Percentiles rank a stretch among this genome's conserved stretches.
phyloP scores from a whole-genome alignment of 2,329 filamentous ascomycete genomes.

The Neopestalotiopsis clavispora region DNA sequence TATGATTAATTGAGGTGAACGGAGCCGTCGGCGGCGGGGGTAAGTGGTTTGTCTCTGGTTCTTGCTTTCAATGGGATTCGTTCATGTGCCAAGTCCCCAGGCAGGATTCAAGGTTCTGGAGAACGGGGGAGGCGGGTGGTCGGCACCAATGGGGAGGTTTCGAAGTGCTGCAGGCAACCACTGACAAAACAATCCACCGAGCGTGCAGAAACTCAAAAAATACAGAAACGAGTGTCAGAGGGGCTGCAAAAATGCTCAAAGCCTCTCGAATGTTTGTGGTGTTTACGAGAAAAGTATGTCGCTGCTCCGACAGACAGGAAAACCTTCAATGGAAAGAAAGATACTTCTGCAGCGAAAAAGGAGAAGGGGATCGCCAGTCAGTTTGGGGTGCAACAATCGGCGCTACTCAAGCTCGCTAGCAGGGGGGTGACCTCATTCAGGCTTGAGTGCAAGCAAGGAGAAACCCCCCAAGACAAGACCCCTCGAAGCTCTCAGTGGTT shows the following conservation, averaged over 20 bases:
- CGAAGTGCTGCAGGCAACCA: not conserved
- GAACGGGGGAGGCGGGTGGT: not conserved
- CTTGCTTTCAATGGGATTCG: not conserved
- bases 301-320: not conserved
- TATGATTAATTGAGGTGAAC: not conserved
- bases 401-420: not conserved
- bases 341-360: slow-evolving; percentile 6
- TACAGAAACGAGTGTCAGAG: not conserved
- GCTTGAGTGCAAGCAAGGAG: not conserved
- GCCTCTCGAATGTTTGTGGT: not conserved
- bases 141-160: not conserved
- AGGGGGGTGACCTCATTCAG: not conserved
- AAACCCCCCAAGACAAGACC: not conserved
- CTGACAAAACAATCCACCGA: not conserved
- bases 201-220: not conserved
- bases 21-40: not conserved
- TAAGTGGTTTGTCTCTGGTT: not conserved
- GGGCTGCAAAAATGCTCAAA: not conserved
- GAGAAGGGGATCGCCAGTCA: slow-evolving; percentile 9
- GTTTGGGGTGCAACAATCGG: not conserved
- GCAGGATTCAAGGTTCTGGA: not conserved
- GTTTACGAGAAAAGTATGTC: not conserved
- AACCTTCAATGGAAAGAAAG: slow-evolving; percentile 1
- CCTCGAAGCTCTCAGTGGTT: not conserved
- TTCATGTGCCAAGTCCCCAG: not conserved